Percentiles rank a stretch among this genome's conserved stretches.
These are phyloP conservation scores for Paxillus rubicundulus DNA, from an alignment of 768 basidiomycete genomes.

Conservation along the genomic window DNA sequence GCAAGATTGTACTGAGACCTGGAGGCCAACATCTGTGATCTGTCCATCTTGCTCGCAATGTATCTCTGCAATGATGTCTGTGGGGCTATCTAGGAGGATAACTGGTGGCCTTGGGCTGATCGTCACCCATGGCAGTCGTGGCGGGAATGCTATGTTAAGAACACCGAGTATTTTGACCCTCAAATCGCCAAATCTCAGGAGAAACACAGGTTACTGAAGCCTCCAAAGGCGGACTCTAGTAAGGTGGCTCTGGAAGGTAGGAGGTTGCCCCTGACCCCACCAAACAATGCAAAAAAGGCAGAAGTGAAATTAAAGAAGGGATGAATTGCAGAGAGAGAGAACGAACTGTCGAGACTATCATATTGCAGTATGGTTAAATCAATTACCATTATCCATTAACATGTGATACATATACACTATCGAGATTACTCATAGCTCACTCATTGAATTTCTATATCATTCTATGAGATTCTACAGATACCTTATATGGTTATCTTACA, in stretches of 20 bases:
- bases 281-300: neutral
- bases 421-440: too few species aligned
- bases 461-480: too few species aligned
- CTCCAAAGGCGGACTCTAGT: neutral
- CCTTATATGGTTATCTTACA: too few species aligned
- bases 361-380: too few species aligned
- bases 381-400: too few species aligned
- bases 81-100: conserved; percentile 30
- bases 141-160: conserved; percentile 57
- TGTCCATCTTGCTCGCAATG: neutral
- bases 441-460: too few species aligned
- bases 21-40: conserved; percentile 44
- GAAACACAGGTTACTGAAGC: conserved; percentile 22
- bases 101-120: conserved; percentile 50
- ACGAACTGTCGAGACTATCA: too few species aligned
- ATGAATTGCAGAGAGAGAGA: neutral
- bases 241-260: neutral
- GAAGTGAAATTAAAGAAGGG: neutral
- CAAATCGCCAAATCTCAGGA: conserved; percentile 41
- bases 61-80: conserved; percentile 1
- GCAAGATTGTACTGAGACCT: conserved; percentile 43
- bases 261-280: neutral
- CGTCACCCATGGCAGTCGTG: conserved; percentile 60
- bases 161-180: conserved; percentile 40
- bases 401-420: too few species aligned